Evolutionary conservation across 768 basidiomycete species (phyloP).

Genomic region (Hydnum rufescens): DNA sequence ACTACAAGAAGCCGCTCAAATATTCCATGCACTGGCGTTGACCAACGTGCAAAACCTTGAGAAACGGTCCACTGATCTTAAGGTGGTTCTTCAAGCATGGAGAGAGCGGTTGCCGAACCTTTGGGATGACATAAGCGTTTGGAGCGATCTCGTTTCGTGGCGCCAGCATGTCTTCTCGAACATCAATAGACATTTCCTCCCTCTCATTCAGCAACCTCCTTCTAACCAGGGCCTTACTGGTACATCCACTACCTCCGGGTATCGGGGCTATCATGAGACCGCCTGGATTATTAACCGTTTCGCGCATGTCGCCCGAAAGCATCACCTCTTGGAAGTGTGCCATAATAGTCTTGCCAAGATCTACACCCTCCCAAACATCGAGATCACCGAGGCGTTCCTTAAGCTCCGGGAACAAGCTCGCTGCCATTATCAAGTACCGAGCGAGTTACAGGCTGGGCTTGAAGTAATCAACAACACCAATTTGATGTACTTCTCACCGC

Average conservation of each 20-base stretch:
- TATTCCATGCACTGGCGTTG: slow-evolving; percentile 73
- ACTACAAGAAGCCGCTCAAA: slow-evolving; percentile 84
- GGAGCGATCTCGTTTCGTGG: slow-evolving; percentile 99
- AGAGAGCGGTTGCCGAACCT: slow-evolving; percentile 87
- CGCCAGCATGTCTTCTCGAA: slow-evolving; percentile 94
- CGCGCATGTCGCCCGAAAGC: slow-evolving; percentile 94
- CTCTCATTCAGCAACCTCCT: slow-evolving; percentile 41
- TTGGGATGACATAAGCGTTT: slow-evolving; percentile 94
- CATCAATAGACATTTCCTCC: slow-evolving; percentile 91
- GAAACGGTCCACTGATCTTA: slow-evolving; percentile 85
- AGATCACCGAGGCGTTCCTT: slow-evolving; percentile 97
- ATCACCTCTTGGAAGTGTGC: slow-evolving; percentile 90
- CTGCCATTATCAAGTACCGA: slow-evolving; percentile 90
- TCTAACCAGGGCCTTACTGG: slow-evolving; percentile 29
- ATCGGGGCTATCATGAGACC: slow-evolving; percentile 94
- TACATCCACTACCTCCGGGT: slow-evolving; percentile 59
- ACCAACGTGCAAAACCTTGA: slow-evolving; percentile 82
- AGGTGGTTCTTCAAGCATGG: slow-evolving; percentile 94
- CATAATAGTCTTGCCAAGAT: slow-evolving; percentile 90
- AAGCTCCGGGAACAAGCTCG: slow-evolving; percentile 97
- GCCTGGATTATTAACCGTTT: slow-evolving; percentile 99
- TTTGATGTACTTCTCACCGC: slow-evolving; percentile 84
- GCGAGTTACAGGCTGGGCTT: slow-evolving; percentile 80
- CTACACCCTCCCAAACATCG: slow-evolving; percentile 96
- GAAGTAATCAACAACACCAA: slow-evolving; percentile 99